phyloP scores from a whole-genome alignment of 192 early-diverging fungal genomes.

The Backusella parvicylindrica region DNA sequence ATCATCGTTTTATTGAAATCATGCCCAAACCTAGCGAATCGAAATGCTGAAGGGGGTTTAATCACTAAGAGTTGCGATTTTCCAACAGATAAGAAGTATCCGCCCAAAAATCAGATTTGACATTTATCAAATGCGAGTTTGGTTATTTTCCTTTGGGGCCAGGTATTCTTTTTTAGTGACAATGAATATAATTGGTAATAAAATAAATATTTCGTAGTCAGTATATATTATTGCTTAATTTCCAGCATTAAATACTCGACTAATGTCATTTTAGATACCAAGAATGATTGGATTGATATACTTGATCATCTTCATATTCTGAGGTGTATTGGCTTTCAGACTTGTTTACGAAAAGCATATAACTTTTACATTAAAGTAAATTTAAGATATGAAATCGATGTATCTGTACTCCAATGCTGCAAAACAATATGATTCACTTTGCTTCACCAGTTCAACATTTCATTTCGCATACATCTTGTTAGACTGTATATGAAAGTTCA shows the following conservation, averaged over 20 bases:
- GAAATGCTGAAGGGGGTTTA: no score
- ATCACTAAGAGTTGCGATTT: not conserved
- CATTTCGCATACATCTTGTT: no score
- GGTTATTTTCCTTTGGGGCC: not conserved
- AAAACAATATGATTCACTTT: no score
- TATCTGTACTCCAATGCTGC: no score
- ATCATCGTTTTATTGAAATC: no score
- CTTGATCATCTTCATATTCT: not conserved
- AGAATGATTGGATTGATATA: not conserved
- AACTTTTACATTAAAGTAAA: no score
- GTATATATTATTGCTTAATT: constrained; percentile 1
- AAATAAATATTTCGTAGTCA: not conserved
- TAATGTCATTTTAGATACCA: not conserved
- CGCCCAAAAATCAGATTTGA: constrained; percentile 3
- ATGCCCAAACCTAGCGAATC: no score
- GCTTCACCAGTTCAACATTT: no score
- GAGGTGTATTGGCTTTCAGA: no score
- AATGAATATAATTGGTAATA: not conserved
- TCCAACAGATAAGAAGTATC: not conserved
- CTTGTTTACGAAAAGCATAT: no score
- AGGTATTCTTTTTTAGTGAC: not conserved
- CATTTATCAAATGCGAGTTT: not conserved
- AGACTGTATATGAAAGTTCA: no score
- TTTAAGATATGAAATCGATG: no score
- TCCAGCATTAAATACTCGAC: not conserved